phyloP scores from a whole-genome alignment of 306 rosid genomes.

The Citrullus colocynthis region DNA sequence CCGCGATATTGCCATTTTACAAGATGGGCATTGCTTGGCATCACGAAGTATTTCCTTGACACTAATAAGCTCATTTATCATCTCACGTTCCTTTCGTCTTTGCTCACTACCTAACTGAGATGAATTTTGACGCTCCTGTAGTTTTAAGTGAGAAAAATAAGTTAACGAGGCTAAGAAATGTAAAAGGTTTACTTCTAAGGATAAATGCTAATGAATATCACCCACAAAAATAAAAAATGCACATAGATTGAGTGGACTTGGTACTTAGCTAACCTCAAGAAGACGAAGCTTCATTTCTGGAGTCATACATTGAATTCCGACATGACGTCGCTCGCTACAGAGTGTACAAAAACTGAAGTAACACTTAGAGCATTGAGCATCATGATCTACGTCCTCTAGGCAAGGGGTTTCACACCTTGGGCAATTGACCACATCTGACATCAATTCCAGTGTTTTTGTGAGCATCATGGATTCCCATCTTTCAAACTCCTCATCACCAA shows the following conservation, averaged over 20 bases:
- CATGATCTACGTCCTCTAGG: slow-evolving; percentile 70
- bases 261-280: slow-evolving; percentile 38
- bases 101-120: slow-evolving; percentile 41
- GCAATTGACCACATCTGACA: slow-evolving; percentile 73
- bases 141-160: not conserved
- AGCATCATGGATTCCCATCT: slow-evolving; percentile 75
- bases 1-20: slow-evolving; percentile 73
- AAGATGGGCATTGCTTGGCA: slow-evolving; percentile 77
- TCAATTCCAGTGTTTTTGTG: slow-evolving; percentile 60
- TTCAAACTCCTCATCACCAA: slow-evolving; percentile 52
- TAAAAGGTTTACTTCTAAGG: not conserved
- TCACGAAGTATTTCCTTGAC: slow-evolving; percentile 54
- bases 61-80: slow-evolving; percentile 74
- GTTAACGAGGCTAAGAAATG: not conserved
- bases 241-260: not conserved
- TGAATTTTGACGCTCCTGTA: slow-evolving; percentile 75
- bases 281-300: slow-evolving; percentile 53
- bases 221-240: not conserved
- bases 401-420: slow-evolving; percentile 88
- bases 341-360: slow-evolving; percentile 82
- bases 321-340: slow-evolving; percentile 78
- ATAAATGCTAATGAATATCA: not conserved
- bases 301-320: slow-evolving; percentile 65
- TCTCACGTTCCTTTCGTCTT: slow-evolving; percentile 44
- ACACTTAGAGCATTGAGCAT: slow-evolving; percentile 76